These are phyloP conservation scores for Xylaria sp. DNA, from an alignment of 2,329 filamentous ascomycete species.

Conservation along the genomic window DNA sequence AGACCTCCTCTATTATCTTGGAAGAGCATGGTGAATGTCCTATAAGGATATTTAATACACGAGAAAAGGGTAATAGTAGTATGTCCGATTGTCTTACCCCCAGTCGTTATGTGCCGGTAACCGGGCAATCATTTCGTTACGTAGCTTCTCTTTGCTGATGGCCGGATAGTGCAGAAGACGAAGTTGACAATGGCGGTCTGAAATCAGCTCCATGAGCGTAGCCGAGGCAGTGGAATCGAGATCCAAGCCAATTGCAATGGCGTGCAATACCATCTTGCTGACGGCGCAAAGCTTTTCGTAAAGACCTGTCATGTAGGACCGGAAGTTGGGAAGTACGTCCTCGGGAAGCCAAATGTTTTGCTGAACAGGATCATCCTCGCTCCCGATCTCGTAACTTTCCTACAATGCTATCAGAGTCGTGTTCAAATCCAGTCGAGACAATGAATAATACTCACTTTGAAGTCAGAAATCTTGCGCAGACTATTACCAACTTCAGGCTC, in stretches of 20 bases:
- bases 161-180: constrained; percentile 42
- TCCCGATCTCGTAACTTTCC: constrained; percentile 59
- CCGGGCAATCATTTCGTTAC: constrained; percentile 39
- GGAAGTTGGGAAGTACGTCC: constrained; percentile 51
- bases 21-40: constrained; percentile 40
- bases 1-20: constrained; percentile 64
- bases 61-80: too few species aligned
- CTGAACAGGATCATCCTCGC: constrained; percentile 54
- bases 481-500: constrained; percentile 21
- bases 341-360: constrained; percentile 62
- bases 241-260: constrained; percentile 35
- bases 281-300: constrained; percentile 43
- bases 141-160: constrained; percentile 38
- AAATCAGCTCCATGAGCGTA: constrained; percentile 26
- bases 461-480: constrained; percentile 41
- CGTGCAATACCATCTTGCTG: constrained; percentile 34
- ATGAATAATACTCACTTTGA: constrained; percentile 35
- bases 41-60: too few species aligned
- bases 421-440: not conserved
- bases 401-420: constrained; percentile 14
- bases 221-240: constrained; percentile 25
- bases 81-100: constrained; percentile 47
- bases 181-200: constrained; percentile 38
- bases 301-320: constrained; percentile 50
- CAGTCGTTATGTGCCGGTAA: constrained; percentile 66